Percentiles rank a stretch among this genome's conserved stretches.
Conservation (phyloP, 2,329 filamentous ascomycete genomes). For the Cordyceps cicadae region DNA sequence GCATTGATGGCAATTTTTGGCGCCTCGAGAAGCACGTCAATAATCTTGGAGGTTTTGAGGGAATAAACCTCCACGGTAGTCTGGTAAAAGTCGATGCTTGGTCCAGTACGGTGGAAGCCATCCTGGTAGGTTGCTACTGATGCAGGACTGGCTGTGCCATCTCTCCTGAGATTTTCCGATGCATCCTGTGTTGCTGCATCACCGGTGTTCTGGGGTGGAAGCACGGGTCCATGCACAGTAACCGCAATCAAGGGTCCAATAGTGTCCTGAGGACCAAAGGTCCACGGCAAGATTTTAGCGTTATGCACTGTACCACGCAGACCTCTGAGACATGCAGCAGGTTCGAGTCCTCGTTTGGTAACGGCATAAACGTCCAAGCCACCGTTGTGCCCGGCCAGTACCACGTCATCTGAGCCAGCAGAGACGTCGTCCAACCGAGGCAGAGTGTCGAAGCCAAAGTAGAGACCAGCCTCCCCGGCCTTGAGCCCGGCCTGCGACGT, state of each 20-base stretch:
- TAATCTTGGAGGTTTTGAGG: slow-evolving; percentile 60
- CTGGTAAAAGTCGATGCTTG: slow-evolving; percentile 58
- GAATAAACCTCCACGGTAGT: slow-evolving; percentile 88
- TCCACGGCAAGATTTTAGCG: slow-evolving; percentile 75
- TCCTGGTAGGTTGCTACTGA: slow-evolving; percentile 31
- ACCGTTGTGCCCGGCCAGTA: slow-evolving; percentile 73
- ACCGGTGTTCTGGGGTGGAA: slow-evolving; percentile 28
- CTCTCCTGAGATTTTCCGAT: slow-evolving; percentile 31
- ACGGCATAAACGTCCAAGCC: slow-evolving; percentile 69
- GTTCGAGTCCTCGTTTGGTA: slow-evolving; percentile 62
- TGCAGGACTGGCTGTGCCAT: slow-evolving; percentile 35
- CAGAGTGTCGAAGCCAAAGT: slow-evolving; percentile 73
- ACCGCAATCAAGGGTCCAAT: slow-evolving; percentile 69
- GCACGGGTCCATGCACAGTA: slow-evolving; percentile 67
- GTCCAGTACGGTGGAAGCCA: slow-evolving; percentile 24
- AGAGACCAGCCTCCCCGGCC: slow-evolving; percentile 62
- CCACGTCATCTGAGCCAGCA: slow-evolving; percentile 50
- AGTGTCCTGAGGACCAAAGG: slow-evolving; percentile 42
- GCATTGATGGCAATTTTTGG: slow-evolving; percentile 53
- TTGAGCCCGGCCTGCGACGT: slow-evolving; percentile 46
- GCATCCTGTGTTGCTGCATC: slow-evolving; percentile 24
- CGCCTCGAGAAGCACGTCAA: slow-evolving; percentile 67
- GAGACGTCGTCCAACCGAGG: slow-evolving; percentile 32
- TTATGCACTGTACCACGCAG: slow-evolving; percentile 71
- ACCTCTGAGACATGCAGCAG: slow-evolving; percentile 63